These are phyloP conservation scores for Fusarium sp. DNA, from an alignment of 2,329 filamentous ascomycete species.

Conservation along the genomic window DNA sequence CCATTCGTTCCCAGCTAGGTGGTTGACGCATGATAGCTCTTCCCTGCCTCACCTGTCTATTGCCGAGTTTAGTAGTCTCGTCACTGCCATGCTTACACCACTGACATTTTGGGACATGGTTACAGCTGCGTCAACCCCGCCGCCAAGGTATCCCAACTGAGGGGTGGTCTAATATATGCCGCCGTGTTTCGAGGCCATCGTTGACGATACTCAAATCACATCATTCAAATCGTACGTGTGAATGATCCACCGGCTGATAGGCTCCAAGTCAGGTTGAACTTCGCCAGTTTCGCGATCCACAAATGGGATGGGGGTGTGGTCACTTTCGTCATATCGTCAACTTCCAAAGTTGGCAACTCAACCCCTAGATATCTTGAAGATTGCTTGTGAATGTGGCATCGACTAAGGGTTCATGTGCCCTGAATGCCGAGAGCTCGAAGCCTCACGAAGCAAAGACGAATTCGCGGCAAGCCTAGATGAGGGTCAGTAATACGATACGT, in stretches of 20 bases:
- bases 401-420: slow-evolving; percentile 44
- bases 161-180: slow-evolving; percentile 39
- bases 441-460: slow-evolving; percentile 47
- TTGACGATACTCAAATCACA: slow-evolving; percentile 43
- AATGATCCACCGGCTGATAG: slow-evolving; percentile 39
- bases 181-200: slow-evolving; percentile 43
- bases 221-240: slow-evolving; percentile 43
- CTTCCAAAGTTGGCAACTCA: slow-evolving; percentile 32
- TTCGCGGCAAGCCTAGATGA: slow-evolving; percentile 52
- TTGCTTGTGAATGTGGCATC: slow-evolving; percentile 38
- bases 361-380: slow-evolving; percentile 23
- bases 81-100: slow-evolving; percentile 37
- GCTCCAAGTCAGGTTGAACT: slow-evolving; percentile 28
- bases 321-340: slow-evolving; percentile 33
- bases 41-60: slow-evolving; percentile 33
- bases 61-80: slow-evolving; percentile 36
- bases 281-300: slow-evolving; percentile 34
- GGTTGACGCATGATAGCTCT: slow-evolving; percentile 42
- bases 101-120: slow-evolving; percentile 35
- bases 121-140: slow-evolving; percentile 33
- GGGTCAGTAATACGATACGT: slow-evolving; percentile 29
- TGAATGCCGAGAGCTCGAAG: slow-evolving; percentile 26
- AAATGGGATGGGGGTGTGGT: slow-evolving; percentile 29
- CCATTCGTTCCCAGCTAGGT: slow-evolving; percentile 42
- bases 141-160: slow-evolving; percentile 34